Evolutionary conservation across 257 asterid genomes (phyloP), one percentile per base, ranked within the genome.

Genomic region (Euphrasia confusa): DNA sequence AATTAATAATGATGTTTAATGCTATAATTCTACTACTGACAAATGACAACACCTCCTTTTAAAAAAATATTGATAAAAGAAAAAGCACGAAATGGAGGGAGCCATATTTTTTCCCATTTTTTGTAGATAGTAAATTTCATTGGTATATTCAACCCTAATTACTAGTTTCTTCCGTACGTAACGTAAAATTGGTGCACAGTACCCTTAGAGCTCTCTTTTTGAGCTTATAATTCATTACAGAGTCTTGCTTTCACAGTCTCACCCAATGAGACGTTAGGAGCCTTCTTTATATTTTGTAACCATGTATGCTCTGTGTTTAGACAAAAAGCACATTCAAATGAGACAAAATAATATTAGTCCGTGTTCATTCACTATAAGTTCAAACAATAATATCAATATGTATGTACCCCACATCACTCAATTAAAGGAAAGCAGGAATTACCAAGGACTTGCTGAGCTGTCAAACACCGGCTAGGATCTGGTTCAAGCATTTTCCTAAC

Each of bases 211-310:
- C 94, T 71, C 79, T 85, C 74, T 77, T 85, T 77, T 85, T 85
- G 75, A 85, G 85, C 84, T 85, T 83, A n/a, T n/a, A n/a, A 68
- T 83, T 86, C 89, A 83, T 83, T 65, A 83, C 83, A 7, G 58
- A 84, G 90, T 75, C 94, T 79, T 61, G 94, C 80, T 76, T 83
- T 85, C 54, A 87, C 90, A 3, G 88, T 83, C 83, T 87, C 88
- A 2, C 95, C 95, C 47, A 84, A 68, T 37, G 88, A 77, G 45
- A 84, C 87, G 61, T 84, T 84, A 59, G 95, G 84, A 45, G 94
- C 85, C 70, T 80, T 87, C 82, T 74, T 84, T 61, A 75, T 71
- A 69, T 84, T 74, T 79, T 80, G 88, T 60, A 87, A 47, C 95
- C 95, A 87, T 14, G 86, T 72, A 77, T 87, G 95, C 35, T 87